These are phyloP conservation scores for Mycena alexandri DNA, from an alignment of 768 basidiomycete genomes.

Conservation along the genomic window DNA sequence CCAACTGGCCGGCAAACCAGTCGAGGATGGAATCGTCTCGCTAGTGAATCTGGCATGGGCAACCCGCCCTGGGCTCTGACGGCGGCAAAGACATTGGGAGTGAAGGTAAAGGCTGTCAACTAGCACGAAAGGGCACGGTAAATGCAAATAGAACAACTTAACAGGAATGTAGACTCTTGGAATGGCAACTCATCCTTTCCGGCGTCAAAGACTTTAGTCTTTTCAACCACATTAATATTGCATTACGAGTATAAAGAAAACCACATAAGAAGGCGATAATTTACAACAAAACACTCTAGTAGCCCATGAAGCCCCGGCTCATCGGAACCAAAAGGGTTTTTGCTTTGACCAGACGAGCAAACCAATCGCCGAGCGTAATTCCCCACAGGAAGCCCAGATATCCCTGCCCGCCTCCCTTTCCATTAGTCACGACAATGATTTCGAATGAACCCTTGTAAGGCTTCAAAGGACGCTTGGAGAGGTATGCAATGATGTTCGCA, in stretches of 20 bases:
- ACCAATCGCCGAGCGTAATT: slow-evolving; percentile 59
- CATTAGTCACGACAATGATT: slow-evolving; percentile 66
- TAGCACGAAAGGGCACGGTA: slow-evolving; percentile 78
- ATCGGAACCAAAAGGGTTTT: slow-evolving; percentile 38
- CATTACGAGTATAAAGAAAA: neutral
- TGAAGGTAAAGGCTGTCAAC: slow-evolving; percentile 74
- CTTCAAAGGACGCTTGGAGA: slow-evolving; percentile 47
- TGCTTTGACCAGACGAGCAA: slow-evolving; percentile 48
- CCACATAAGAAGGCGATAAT: neutral
- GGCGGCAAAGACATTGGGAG: slow-evolving; percentile 74
- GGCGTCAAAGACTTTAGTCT: no score
- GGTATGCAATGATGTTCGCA: slow-evolving; percentile 58
- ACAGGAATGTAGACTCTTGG: no score
- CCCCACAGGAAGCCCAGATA: slow-evolving; percentile 60
- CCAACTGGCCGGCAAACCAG: no score
- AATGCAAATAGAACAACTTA: slow-evolving; percentile 42
- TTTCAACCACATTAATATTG: neutral
- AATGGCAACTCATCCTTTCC: no score
- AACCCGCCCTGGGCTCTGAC: slow-evolving; percentile 73
- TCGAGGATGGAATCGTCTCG: no score
- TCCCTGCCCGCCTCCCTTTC: slow-evolving; percentile 55
- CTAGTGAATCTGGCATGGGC: no score
- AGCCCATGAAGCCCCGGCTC: slow-evolving; percentile 26
- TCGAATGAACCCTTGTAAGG: slow-evolving; percentile 65
- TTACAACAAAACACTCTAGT: neutral